These are phyloP conservation scores for Phaeotremella skinneri DNA, from an alignment of 768 basidiomycete genomes.

Conservation along the genomic window DNA sequence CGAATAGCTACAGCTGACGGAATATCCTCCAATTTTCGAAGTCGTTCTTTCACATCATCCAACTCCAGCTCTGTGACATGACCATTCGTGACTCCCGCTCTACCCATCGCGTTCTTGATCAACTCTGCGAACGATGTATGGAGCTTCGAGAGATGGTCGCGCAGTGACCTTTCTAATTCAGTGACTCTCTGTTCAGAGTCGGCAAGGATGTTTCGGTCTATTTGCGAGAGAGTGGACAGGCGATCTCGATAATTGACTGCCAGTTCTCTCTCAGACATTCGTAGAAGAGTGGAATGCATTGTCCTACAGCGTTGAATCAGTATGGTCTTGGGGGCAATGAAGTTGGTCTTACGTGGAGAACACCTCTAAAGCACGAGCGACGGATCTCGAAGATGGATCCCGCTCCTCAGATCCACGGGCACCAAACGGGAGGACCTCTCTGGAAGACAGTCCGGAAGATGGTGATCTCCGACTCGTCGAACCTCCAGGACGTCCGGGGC, in stretches of 20 bases:
- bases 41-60: slow-evolving; percentile 16
- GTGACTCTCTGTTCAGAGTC: slow-evolving; percentile 17
- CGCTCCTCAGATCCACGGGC: not conserved
- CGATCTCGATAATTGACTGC: slow-evolving; percentile 12
- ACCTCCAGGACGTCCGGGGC: no score
- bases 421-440: no score
- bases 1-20: not conserved
- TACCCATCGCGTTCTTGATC: slow-evolving; percentile 15
- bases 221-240: slow-evolving; percentile 3
- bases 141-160: slow-evolving; percentile 10
- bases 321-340: not conserved
- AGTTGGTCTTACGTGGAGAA: not conserved
- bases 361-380: not conserved
- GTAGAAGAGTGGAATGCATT: slow-evolving; percentile 21
- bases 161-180: slow-evolving; percentile 12
- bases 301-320: slow-evolving; percentile 4
- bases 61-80: slow-evolving; percentile 13
- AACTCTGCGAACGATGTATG: slow-evolving; percentile 14
- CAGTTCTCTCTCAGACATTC: slow-evolving; percentile 16
- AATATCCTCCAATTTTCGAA: slow-evolving; percentile 15
- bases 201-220: slow-evolving; percentile 5
- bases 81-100: slow-evolving; percentile 4
- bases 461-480: no score
- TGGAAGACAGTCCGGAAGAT: not conserved
- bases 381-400: not conserved